These are phyloP conservation scores for Cladosporium sp. DNA, from an alignment of 2,329 filamentous ascomycete species.

Conservation along the genomic window DNA sequence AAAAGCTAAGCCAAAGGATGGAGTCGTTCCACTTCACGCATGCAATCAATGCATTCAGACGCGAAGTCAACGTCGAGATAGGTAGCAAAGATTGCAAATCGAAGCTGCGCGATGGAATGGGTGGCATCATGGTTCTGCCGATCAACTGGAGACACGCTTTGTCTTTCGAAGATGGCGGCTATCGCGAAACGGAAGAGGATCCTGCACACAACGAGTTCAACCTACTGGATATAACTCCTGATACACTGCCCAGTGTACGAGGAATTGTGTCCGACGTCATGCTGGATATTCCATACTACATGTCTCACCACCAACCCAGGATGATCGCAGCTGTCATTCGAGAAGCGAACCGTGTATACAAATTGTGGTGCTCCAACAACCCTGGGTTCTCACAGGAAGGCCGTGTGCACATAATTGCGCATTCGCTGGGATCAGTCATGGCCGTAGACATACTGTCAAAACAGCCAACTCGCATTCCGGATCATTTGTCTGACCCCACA, in stretches of 20 bases:
- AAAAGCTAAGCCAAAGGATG: conserved; percentile 86
- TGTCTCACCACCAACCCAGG: conserved; percentile 92
- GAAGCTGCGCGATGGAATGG: conserved; percentile 73
- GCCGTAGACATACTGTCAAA: conserved; percentile 85
- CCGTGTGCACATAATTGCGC: conserved; percentile 87
- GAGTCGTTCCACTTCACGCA: conserved; percentile 98
- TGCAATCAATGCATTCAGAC: conserved; percentile 85
- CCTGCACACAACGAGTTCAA: conserved; percentile 63
- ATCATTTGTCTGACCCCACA: conserved; percentile 39
- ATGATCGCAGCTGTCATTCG: conserved; percentile 88
- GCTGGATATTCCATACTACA: conserved; percentile 97
- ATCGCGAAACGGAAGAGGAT: conserved; percentile 55
- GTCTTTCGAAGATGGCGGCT: conserved; percentile 78
- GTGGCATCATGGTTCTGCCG: conserved; percentile 90
- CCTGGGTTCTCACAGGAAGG: conserved; percentile 76
- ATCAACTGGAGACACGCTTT: conserved; percentile 92
- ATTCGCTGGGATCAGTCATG: conserved; percentile 94
- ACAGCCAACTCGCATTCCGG: conserved; percentile 74
- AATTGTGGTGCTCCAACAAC: conserved; percentile 92
- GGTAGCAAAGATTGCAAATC: conserved; percentile 72
- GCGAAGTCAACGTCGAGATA: conserved; percentile 83
- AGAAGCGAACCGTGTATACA: conserved; percentile 94
- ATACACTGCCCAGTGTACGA: conserved; percentile 84
- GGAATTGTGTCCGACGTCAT: conserved; percentile 96
- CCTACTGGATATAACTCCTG: conserved; percentile 88